Conservation (phyloP, 2,329 filamentous ascomycete genomes). For the Massarina eburnea region DNA sequence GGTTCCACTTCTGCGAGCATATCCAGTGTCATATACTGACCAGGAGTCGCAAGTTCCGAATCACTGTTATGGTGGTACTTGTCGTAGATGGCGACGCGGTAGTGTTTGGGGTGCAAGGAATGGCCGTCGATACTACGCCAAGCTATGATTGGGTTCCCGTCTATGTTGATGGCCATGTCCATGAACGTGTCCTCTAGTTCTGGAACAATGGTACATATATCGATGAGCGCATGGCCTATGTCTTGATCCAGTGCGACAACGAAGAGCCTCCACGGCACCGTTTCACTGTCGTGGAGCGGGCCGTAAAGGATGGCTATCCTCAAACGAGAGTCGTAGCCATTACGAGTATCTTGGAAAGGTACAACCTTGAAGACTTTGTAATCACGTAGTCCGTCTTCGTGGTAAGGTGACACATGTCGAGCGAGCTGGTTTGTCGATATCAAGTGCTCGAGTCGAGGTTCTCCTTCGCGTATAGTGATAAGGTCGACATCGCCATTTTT, state of each 20-base stretch:
- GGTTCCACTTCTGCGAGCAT: no score
- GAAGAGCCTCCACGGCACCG: slow-evolving; percentile 6
- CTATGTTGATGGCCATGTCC: slow-evolving; percentile 7
- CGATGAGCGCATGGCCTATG: slow-evolving; percentile 8
- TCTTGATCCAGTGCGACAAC: slow-evolving; percentile 8
- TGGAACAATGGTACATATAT: slow-evolving; percentile 6
- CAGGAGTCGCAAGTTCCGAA: no score
- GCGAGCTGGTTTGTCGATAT: slow-evolving; percentile 10
- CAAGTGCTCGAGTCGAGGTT: slow-evolving; percentile 3
- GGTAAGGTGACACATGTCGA: neutral
- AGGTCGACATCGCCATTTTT: slow-evolving; percentile 9
- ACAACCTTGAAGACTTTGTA: slow-evolving; percentile 13
- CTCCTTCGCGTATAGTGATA: slow-evolving; percentile 3
- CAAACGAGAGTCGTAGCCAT: neutral
- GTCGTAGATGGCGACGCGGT: neutral
- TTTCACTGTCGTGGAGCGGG: neutral
- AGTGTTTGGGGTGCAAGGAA: neutral
- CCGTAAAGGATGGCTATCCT: slow-evolving; percentile 10
- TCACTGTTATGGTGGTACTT: neutral
- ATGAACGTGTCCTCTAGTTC: neutral
- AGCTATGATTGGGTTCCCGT: slow-evolving; percentile 7
- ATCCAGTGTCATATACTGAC: no score
- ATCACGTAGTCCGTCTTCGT: neutral
- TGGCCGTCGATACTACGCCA: neutral
- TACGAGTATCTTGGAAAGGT: neutral